These are phyloP conservation scores for Stemphylium beticola DNA, from an alignment of 2,329 filamentous ascomycete species.

Conservation along the genomic window DNA sequence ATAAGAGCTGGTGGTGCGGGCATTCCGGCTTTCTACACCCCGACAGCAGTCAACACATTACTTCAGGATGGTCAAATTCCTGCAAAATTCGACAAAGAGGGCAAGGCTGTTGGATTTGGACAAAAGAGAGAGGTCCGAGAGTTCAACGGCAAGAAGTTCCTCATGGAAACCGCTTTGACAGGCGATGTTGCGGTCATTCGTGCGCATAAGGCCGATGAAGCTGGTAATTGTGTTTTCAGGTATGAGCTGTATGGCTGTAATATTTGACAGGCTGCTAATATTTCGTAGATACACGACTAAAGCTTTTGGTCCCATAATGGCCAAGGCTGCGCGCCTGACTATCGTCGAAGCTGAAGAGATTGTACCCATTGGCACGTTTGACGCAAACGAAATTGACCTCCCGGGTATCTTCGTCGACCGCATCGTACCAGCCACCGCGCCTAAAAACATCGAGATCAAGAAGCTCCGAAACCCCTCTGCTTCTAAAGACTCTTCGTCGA, in stretches of 20 bases:
- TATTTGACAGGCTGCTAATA: constrained; percentile 1
- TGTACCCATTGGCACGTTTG: constrained; percentile 84
- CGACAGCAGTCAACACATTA: constrained; percentile 70
- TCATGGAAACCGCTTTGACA: constrained; percentile 78
- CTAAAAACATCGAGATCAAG: constrained; percentile 75
- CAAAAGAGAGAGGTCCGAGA: constrained; percentile 71
- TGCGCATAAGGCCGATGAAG: constrained; percentile 77
- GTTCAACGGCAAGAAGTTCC: constrained; percentile 73
- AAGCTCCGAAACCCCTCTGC: constrained; percentile 37
- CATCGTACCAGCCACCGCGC: constrained; percentile 78
- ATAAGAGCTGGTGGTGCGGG: constrained; percentile 75
- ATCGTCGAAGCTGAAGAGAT: constrained; percentile 96
- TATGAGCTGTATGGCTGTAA: constrained; percentile 7
- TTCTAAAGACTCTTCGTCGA: constrained; percentile 22
- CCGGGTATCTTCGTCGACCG: constrained; percentile 92
- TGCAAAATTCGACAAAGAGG: constrained; percentile 63
- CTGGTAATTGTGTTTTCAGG: constrained; percentile 76
- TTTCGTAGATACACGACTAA: constrained; percentile 44
- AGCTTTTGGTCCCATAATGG: constrained; percentile 65
- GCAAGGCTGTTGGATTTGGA: constrained; percentile 67
- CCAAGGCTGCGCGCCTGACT: constrained; percentile 85
- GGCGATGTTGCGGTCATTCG: constrained; percentile 79
- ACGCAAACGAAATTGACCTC: constrained; percentile 81
- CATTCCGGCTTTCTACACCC: constrained; percentile 82
- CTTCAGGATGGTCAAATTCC: constrained; percentile 73